Evolutionary conservation across 768 basidiomycete genomes (phyloP).

Genomic region (Lentinus tigrinus): DNA sequence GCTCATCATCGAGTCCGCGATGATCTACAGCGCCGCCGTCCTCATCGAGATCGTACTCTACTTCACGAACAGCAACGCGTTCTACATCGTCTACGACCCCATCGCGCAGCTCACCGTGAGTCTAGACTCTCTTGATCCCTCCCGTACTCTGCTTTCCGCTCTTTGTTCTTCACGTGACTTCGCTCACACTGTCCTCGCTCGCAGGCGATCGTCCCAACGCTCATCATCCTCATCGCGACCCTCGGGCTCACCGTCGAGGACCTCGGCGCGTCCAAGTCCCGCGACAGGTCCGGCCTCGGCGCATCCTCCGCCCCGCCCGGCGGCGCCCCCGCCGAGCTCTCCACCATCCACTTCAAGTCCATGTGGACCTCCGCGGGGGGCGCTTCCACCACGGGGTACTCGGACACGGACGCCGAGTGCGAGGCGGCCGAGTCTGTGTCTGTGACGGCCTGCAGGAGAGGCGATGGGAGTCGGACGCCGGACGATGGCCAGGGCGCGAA

Average conservation of each 20-base stretch:
- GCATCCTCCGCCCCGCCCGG: background rate
- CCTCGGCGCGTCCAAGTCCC: background rate
- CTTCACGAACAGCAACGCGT: constrained; percentile 32
- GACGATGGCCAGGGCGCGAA: too few species aligned
- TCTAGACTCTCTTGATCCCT: background rate
- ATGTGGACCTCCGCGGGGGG: background rate
- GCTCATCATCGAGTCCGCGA: constrained; percentile 33
- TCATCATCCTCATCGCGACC: background rate
- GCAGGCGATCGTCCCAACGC: background rate
- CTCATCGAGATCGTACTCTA: constrained; percentile 35
- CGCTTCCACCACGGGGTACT: background rate
- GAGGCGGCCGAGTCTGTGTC: background rate
- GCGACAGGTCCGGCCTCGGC: too few species aligned
- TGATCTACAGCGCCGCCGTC: constrained; percentile 33
- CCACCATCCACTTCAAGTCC: background rate
- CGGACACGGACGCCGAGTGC: background rate
- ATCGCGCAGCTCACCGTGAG: constrained; percentile 34
- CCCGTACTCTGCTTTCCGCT: background rate
- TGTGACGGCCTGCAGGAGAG: too few species aligned
- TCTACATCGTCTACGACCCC: constrained; percentile 40
- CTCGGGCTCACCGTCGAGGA: background rate
- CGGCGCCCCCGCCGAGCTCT: background rate
- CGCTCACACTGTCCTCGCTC: background rate
- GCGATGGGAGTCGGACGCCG: too few species aligned
- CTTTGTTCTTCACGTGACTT: background rate